Conservation (phyloP, 208 protist species). For the Trypanosoma rangeli region DNA sequence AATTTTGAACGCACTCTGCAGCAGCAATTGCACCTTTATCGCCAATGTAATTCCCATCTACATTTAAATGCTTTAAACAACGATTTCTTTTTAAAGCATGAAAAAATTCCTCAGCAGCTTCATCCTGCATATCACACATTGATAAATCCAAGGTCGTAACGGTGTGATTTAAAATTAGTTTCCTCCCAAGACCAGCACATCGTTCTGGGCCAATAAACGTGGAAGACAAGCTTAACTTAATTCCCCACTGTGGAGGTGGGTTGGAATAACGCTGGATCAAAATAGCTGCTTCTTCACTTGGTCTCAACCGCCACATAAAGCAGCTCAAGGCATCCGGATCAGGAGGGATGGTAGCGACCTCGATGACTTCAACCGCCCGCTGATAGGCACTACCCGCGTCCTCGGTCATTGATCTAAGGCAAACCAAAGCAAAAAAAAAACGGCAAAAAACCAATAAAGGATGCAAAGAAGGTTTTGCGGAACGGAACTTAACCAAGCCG, state of each 20-base stretch:
- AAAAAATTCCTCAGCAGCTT: constrained; percentile 48
- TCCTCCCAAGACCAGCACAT: constrained; percentile 39
- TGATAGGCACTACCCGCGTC: constrained; percentile 27
- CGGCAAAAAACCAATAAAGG: constrained; percentile 16
- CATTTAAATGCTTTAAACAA: constrained; percentile 44
- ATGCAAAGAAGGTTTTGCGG: background rate
- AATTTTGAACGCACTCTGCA: constrained; percentile 33
- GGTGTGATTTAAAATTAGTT: constrained; percentile 50
- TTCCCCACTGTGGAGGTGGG: constrained; percentile 55
- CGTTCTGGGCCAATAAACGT: constrained; percentile 47
- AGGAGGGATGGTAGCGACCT: constrained; percentile 21
- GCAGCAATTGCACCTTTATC: constrained; percentile 54
- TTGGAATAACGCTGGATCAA: constrained; percentile 34
- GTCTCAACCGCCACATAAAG: constrained; percentile 35
- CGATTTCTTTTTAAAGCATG: constrained; percentile 38
- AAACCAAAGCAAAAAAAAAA: constrained; percentile 24
- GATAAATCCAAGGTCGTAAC: constrained; percentile 57
- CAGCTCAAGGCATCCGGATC: constrained; percentile 43
- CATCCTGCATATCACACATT: constrained; percentile 54
- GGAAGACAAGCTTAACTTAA: constrained; percentile 46
- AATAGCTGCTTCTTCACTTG: constrained; percentile 51
- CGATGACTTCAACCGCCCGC: constrained; percentile 34
- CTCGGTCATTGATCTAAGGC: constrained; percentile 24
- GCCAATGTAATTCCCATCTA: constrained; percentile 53
- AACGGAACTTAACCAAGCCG: too few species aligned